Evolutionary conservation across 148 eudicot genomes (phyloP).

Genomic region (Arbutus unedo): DNA sequence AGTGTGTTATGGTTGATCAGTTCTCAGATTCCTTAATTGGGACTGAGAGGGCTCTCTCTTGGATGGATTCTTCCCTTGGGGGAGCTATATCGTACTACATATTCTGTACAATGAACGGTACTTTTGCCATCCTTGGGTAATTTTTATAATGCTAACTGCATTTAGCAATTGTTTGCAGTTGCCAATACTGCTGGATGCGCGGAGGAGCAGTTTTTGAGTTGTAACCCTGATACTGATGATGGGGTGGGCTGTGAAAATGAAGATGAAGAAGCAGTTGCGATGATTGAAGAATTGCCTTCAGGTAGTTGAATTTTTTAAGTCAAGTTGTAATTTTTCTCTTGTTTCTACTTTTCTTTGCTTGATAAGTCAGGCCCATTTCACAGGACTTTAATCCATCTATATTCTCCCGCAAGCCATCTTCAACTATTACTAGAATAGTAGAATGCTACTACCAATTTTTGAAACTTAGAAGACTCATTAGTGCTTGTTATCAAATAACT

Average conservation of each 20-base stretch:
- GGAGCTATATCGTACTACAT: background rate
- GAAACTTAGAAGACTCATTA: background rate
- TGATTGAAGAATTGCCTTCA: conserved; percentile 74
- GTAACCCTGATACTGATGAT: conserved; percentile 61
- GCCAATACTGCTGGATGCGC: conserved; percentile 52
- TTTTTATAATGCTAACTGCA: conserved; percentile 28
- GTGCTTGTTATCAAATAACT: background rate
- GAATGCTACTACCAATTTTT: background rate
- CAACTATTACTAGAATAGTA: background rate
- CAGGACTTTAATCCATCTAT: background rate
- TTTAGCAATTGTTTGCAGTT: conserved; percentile 43
- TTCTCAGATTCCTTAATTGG: background rate
- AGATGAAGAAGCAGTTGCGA: conserved; percentile 75
- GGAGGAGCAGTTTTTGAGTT: conserved; percentile 74
- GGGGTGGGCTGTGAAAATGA: conserved; percentile 57
- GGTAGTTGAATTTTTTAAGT: conserved; percentile 32
- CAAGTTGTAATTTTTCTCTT: conserved; percentile 12
- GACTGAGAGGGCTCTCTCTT: background rate
- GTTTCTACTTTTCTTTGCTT: background rate
- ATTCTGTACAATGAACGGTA: background rate
- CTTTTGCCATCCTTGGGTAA: conserved; percentile 9
- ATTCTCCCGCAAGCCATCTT: conserved; percentile 1
- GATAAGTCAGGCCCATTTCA: background rate
- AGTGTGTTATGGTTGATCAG: background rate
- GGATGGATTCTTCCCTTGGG: background rate